phyloP scores from a whole-genome alignment of 2,329 filamentous ascomycete genomes.

The Kalmusia sp. region DNA sequence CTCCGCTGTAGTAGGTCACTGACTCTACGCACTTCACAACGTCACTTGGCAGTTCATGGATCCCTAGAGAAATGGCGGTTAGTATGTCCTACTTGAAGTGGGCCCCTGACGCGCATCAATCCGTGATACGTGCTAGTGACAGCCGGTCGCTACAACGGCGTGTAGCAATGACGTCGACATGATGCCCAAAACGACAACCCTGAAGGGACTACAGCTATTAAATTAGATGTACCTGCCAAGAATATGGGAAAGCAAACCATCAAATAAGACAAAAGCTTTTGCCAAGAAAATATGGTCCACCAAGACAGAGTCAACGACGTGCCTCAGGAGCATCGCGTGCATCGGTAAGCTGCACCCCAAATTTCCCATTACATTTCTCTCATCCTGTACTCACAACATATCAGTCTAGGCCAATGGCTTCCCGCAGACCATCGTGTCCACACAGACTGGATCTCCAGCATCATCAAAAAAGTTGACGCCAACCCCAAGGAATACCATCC shows the following conservation, averaged over 20 bases:
- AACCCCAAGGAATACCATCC: slow-evolving; percentile 62
- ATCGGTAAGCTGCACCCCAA: slow-evolving; percentile 16
- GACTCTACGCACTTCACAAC: no score
- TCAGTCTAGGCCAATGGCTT: slow-evolving; percentile 57
- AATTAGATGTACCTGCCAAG: not conserved
- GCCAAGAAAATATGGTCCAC: not conserved
- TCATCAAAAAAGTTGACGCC: slow-evolving; percentile 63
- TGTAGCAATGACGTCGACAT: not conserved
- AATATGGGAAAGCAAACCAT: not conserved
- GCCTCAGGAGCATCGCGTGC: slow-evolving; percentile 25
- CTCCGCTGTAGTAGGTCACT: no score
- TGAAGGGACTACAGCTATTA: not conserved
- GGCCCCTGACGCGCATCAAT: not conserved
- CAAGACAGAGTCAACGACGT: slow-evolving; percentile 14
- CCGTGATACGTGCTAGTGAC: not conserved
- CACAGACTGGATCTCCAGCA: slow-evolving; percentile 66
- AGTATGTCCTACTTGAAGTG: no score
- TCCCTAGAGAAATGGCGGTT: no score
- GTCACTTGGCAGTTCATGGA: no score
- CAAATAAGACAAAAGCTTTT: not conserved
- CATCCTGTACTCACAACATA: not conserved
- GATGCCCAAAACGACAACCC: not conserved
- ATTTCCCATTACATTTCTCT: not conserved
- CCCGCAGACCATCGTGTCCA: slow-evolving; percentile 69
- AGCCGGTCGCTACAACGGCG: not conserved